These are phyloP conservation scores for Penicillium canescens DNA, from an alignment of 495 filamentous ascomycete genomes.

Conservation along the genomic window DNA sequence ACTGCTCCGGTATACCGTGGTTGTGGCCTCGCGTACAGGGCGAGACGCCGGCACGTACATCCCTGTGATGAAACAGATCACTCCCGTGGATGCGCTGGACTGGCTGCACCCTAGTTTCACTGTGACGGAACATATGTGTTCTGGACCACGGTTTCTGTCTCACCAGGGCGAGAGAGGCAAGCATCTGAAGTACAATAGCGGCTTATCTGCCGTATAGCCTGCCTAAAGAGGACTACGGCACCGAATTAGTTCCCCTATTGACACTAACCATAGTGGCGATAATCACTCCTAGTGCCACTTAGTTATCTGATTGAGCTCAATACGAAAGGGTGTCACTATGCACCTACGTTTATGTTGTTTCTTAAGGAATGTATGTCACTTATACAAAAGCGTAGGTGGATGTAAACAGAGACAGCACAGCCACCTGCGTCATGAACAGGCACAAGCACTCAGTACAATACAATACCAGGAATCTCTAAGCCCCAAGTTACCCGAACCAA, in stretches of 20 bases:
- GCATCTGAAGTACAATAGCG: background rate
- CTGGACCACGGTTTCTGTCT: background rate
- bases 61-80: constrained; percentile 5
- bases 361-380: constrained; percentile 18
- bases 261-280: background rate
- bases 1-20: background rate
- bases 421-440: constrained; percentile 21
- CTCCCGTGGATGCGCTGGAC: background rate
- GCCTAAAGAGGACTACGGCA: background rate
- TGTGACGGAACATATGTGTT: background rate
- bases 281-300: background rate
- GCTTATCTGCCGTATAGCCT: background rate
- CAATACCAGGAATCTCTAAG: constrained; percentile 2
- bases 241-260: background rate
- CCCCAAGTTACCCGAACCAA: background rate
- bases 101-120: too few species aligned
- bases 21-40: background rate
- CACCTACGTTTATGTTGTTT: background rate
- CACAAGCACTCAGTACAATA: constrained; percentile 1
- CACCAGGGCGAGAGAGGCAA: background rate
- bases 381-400: background rate
- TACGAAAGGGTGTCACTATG: background rate
- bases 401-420: constrained; percentile 13
- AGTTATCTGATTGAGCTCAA: background rate
- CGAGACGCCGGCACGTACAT: constrained; percentile 3